Evolutionary conservation across 768 basidiomycete species (phyloP).

Genomic region (Tulasnella sp.): DNA sequence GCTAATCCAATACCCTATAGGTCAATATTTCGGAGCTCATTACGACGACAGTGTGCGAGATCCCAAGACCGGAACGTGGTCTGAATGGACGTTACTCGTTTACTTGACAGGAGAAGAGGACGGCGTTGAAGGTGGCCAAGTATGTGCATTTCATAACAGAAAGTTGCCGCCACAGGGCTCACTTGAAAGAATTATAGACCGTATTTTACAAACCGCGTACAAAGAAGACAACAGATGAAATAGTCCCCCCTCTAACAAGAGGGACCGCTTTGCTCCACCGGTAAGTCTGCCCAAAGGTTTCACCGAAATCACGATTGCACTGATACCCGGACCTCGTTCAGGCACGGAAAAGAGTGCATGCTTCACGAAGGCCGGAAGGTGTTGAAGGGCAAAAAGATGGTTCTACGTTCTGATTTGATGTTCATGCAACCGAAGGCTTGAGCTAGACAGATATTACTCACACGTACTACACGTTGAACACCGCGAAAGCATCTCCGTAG

Average conservation of each 20-base stretch:
- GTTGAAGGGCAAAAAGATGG: slow-evolving; percentile 61
- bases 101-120: slow-evolving; percentile 71
- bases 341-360: slow-evolving; percentile 70
- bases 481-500: neutral
- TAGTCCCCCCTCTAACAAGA: slow-evolving; percentile 53
- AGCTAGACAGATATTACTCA: neutral
- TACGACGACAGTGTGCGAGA: slow-evolving; percentile 64
- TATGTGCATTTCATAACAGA: slow-evolving; percentile 34
- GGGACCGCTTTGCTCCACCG: slow-evolving; percentile 66
- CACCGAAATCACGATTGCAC: neutral
- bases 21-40: slow-evolving; percentile 68
- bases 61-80: slow-evolving; percentile 54
- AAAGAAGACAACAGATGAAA: slow-evolving; percentile 46
- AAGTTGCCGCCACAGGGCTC: neutral
- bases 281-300: slow-evolving; percentile 39
- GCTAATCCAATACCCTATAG: slow-evolving; percentile 38
- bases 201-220: slow-evolving; percentile 54
- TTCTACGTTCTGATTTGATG: slow-evolving; percentile 70
- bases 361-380: slow-evolving; percentile 69
- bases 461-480: neutral
- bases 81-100: slow-evolving; percentile 74
- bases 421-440: slow-evolving; percentile 40
- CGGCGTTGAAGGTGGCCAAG: slow-evolving; percentile 69
- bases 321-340: slow-evolving; percentile 35
- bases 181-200: slow-evolving; percentile 46